Evolutionary conservation across 768 basidiomycete genomes (phyloP).

Genomic region (Tricholoma sp.): DNA sequence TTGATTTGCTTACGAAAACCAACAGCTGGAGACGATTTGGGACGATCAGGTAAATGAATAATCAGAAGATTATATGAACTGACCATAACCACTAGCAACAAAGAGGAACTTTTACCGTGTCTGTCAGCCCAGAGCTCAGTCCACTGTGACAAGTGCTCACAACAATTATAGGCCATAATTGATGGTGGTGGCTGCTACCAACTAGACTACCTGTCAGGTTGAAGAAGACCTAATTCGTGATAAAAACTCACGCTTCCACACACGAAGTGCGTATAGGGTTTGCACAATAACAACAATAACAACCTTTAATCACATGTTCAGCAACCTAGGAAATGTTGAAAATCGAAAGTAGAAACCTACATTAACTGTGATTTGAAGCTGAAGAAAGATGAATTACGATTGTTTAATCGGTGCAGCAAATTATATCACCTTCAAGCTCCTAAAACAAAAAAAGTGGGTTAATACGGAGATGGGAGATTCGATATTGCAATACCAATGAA

Average conservation of each 20-base stretch:
- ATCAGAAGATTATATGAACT: background rate
- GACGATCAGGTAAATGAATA: background rate
- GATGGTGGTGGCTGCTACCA: conserved; percentile 15
- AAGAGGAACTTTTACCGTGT: conserved; percentile 4
- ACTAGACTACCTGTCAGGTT: conserved; percentile 11
- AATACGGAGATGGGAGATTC: background rate
- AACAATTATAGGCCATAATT: conserved; percentile 16
- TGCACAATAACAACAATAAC: conserved; percentile 23
- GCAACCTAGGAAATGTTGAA: background rate
- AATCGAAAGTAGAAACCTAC: conserved; percentile 14
- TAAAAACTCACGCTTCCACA: conserved; percentile 25
- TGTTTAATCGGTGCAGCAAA: background rate
- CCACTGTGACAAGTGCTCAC: background rate
- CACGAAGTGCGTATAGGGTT: conserved; percentile 23
- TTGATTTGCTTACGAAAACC: background rate
- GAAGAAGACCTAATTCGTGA: background rate
- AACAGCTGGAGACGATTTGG: background rate
- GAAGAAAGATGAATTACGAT: background rate
- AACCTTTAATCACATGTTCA: conserved; percentile 12
- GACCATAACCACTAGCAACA: conserved; percentile 18
- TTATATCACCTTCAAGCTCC: conserved; percentile 20
- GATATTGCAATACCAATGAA: conserved; percentile 9
- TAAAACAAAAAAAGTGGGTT: background rate
- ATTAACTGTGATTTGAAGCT: conserved; percentile 22
- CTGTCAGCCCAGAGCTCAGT: background rate